phyloP scores from a whole-genome alignment of 768 basidiomycete species.

The Mycena haematopus region DNA sequence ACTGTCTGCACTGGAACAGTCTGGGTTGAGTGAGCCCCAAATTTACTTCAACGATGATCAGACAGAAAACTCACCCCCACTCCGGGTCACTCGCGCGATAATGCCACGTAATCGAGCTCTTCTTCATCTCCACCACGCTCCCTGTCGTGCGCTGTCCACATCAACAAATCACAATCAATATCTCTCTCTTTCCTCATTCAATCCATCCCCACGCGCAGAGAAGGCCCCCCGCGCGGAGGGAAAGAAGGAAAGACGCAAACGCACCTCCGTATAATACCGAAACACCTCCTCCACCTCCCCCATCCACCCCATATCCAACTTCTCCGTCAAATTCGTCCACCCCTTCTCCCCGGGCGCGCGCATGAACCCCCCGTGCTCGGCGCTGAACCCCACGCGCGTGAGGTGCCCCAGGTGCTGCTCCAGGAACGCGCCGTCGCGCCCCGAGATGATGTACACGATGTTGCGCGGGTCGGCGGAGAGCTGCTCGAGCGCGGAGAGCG shows the following conservation, averaged over 20 bases:
- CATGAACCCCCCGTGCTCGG: conserved; percentile 96
- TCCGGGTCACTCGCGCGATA: conserved; percentile 93
- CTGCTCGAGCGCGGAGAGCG: conserved; percentile 74
- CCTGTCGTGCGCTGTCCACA: conserved; percentile 80
- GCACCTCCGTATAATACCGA: conserved; percentile 91
- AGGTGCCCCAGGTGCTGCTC: conserved; percentile 91
- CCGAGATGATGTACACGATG: conserved; percentile 96
- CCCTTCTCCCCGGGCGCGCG: conserved; percentile 66
- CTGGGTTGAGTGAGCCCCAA: conserved; percentile 41
- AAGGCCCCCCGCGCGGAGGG: no score
- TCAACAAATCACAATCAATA: conserved; percentile 16
- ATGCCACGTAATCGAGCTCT: conserved; percentile 98
- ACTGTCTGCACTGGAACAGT: conserved; percentile 94
- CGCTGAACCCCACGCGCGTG: conserved; percentile 83
- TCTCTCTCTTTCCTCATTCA: no score
- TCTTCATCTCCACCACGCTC: conserved; percentile 96
- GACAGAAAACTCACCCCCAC: conserved; percentile 77
- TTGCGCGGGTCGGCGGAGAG: conserved; percentile 86
- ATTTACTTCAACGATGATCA: conserved; percentile 5
- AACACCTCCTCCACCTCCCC: conserved; percentile 94
- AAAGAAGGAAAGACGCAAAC: conserved; percentile 32
- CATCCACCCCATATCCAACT: conserved; percentile 98
- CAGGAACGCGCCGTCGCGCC: conserved; percentile 91
- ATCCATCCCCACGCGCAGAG: no score
- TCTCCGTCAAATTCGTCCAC: conserved; percentile 92